Base-by-base conservation (phyloP, 1,139 yeast genomes). In the Kurtzmaniella natalensis region DNA sequence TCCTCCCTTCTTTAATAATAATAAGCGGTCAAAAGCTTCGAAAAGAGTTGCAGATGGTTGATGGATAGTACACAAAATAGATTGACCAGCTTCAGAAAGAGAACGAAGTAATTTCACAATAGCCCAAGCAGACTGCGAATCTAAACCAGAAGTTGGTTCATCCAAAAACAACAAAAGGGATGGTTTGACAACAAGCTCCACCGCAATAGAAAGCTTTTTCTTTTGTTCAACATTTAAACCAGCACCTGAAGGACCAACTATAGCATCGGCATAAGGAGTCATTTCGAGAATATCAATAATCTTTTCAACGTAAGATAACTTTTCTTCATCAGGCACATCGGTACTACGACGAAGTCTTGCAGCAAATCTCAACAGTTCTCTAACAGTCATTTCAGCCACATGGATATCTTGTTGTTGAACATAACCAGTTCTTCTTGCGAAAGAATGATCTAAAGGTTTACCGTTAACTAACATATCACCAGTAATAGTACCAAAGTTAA, bases 121-220 rank as follows among this genome's bases (percentile, higher is more conserved):
- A 16, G 92, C 77, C 94, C 94, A 84, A 7, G 95, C 94, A 37
- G 95, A 82, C 59, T 86, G 95, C 17, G 95, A 85, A 55, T 87
- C 95, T 45, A 87, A 69, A 52, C 96, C 96, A 5, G 95, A 86
- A 16, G 96, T 87, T 7, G 96, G 96, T 56, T 87, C 96, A 61
- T 87, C 96, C 51, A 87, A 70, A 60, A 87, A 87, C 37, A 87
- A 64, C 41, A 87, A 64, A 38, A 87, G 66, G 44, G 81, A 80
- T 4, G 96, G 95, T 55, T 83, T 86, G 18, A 95, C 95, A 29
- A 87, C 94, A 39, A 87, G 64, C 52, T 87, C 95, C 38, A 87
- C 94, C 45, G 94, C 87, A 57, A 80, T 78, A 17, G 84, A 74
- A 42, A 78, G 57, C 50, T 76, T 76, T 61, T 78, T 78, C 47